Percentiles rank a stretch among this genome's conserved stretches.
Evolutionary conservation across 2,329 filamentous ascomycete species (phyloP).

Genomic region (Cladosporium velox): DNA sequence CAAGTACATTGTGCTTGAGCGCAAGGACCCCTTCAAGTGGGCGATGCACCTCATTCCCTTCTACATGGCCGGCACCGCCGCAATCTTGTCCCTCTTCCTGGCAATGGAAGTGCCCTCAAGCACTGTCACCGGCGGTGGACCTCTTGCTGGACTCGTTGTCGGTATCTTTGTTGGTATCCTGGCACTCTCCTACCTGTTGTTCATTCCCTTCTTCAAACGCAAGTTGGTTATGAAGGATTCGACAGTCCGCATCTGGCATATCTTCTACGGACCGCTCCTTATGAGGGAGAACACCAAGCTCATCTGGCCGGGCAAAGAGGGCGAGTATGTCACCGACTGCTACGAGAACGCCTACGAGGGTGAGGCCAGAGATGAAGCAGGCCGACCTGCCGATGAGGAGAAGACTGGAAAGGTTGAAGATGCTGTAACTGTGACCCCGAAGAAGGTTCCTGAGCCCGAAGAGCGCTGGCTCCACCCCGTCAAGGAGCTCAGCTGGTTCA

Average conservation of each 20-base stretch:
- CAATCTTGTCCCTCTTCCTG: conserved; percentile 58
- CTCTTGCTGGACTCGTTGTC: conserved; percentile 56
- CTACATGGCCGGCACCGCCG: conserved; percentile 50
- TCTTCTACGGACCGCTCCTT: conserved; percentile 50
- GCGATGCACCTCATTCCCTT: conserved; percentile 51
- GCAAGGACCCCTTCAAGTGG: conserved; percentile 50
- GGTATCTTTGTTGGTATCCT: conserved; percentile 54
- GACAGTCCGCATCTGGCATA: conserved; percentile 58
- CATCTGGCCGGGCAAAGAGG: conserved; percentile 25
- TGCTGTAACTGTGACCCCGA: neutral
- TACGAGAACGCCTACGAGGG: conserved; percentile 25
- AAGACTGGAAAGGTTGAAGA: neutral
- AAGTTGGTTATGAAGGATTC: conserved; percentile 63
- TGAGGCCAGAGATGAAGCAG: neutral
- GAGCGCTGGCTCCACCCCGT: conserved; percentile 18
- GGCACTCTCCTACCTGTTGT: conserved; percentile 54
- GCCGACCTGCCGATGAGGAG: conserved; percentile 5
- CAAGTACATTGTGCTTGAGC: conserved; percentile 52
- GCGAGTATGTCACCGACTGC: conserved; percentile 27
- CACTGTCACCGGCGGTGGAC: conserved; percentile 33
- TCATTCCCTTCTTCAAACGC: conserved; percentile 62
- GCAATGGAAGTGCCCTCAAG: conserved; percentile 45
- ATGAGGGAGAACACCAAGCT: conserved; percentile 43
- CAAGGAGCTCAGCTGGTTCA: conserved; percentile 13
- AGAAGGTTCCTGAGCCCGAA: conserved; percentile 9